Conservation (phyloP, 805 yeast species). For the Metahyphopichia silvanorum region DNA sequence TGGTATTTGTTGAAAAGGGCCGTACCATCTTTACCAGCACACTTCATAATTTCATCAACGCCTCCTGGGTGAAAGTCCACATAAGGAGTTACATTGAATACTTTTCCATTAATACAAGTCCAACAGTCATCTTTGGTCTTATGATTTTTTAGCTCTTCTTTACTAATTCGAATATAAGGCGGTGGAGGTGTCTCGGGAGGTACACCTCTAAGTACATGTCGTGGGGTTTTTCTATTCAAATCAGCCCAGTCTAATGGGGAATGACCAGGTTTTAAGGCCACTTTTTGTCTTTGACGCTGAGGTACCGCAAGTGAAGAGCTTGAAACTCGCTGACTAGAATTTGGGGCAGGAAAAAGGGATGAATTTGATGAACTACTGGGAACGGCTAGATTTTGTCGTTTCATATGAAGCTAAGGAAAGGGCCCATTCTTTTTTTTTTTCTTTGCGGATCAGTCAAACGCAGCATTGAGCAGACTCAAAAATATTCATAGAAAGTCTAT, state of each 20-base stretch:
- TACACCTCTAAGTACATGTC: slow-evolving; percentile 52
- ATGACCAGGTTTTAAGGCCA: slow-evolving; percentile 69
- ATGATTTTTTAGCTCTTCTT: slow-evolving; percentile 60
- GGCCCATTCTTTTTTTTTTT: too few species aligned
- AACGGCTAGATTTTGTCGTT: too few species aligned
- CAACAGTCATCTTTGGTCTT: slow-evolving; percentile 68
- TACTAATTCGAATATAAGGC: slow-evolving; percentile 45
- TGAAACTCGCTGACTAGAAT: slow-evolving; percentile 34
- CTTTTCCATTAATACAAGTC: slow-evolving; percentile 78
- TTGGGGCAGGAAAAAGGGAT: slow-evolving; percentile 28
- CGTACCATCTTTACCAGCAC: slow-evolving; percentile 86
- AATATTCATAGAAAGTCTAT: too few species aligned
- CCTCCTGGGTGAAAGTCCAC: slow-evolving; percentile 94
- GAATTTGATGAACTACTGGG: too few species aligned
- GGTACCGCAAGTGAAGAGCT: slow-evolving; percentile 9
- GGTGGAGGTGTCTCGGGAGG: slow-evolving; percentile 52
- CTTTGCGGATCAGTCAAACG: too few species aligned
- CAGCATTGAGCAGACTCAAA: too few species aligned
- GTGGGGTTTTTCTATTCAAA: slow-evolving; percentile 41
- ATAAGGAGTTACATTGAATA: slow-evolving; percentile 84
- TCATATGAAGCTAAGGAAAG: too few species aligned
- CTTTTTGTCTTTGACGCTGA: slow-evolving; percentile 40
- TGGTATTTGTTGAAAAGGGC: slow-evolving; percentile 67
- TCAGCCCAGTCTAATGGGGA: slow-evolving; percentile 88
- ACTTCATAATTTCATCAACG: slow-evolving; percentile 64